phyloP scores from a whole-genome alignment of 768 basidiomycete genomes.

The Asterophora lycoperdoides region DNA sequence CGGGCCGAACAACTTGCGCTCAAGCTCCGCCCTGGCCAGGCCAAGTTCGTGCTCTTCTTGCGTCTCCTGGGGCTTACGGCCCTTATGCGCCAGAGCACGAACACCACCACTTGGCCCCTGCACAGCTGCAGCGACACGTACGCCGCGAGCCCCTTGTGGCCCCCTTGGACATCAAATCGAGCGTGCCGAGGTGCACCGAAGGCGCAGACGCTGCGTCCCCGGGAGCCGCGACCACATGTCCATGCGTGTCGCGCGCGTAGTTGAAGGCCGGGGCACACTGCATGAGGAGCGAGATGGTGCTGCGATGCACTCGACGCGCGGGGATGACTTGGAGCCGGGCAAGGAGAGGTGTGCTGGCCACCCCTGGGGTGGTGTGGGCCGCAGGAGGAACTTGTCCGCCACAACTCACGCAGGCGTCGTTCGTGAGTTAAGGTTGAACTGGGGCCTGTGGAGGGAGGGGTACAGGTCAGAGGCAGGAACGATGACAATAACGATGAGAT shows the following conservation, averaged over 20 bases:
- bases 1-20: neutral
- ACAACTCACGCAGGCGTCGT: too few relatives aligned
- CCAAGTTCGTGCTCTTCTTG: too few relatives aligned
- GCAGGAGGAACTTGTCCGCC: too few relatives aligned
- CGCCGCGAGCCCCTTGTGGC: constrained; percentile 69
- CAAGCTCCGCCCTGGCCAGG: neutral
- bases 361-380: too few relatives aligned
- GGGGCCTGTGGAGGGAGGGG: too few relatives aligned
- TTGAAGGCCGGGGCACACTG: constrained; percentile 97
- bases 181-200: constrained; percentile 47
- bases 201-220: constrained; percentile 34
- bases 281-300: constrained; percentile 70
- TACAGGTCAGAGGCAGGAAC: too few relatives aligned
- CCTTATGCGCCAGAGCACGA: constrained; percentile 54
- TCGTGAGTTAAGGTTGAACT: too few relatives aligned
- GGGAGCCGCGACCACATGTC: constrained; percentile 64
- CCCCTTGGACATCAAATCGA: constrained; percentile 70
- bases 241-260: constrained; percentile 81
- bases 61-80: too few relatives aligned
- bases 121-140: constrained; percentile 54
- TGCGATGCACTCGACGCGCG: constrained; percentile 83
- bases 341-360: too few relatives aligned
- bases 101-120: constrained; percentile 91
- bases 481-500: too few relatives aligned
- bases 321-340: too few relatives aligned